Evolutionary conservation across 305 asterid genomes (phyloP), one percentile per base, ranked within the genome.

Genomic region (Fraxinus albicans): DNA sequence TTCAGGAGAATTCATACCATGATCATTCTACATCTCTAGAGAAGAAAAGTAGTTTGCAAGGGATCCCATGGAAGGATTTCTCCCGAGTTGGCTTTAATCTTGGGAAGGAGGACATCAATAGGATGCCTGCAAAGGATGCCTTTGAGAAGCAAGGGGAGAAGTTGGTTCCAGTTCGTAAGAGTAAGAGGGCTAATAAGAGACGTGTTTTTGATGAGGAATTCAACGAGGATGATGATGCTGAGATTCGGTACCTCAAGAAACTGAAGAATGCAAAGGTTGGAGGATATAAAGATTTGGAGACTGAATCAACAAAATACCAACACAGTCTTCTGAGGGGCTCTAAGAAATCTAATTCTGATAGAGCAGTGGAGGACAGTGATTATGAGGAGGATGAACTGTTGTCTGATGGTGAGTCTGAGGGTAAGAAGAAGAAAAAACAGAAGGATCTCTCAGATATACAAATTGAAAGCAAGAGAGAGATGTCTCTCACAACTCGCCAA

Each of bases 401-500:
- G 36, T 90, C 96, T 13, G 97, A 91, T 85, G 89, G 87, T 9
- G 95, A 91, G 74, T 85, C 81, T 70, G 97, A 90, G 47, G 97
- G 88, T 65, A 90, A 83, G 83, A 89, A 83, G 88, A 93, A 83
- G 88, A 93, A 90, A 86, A 92, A 86, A 79, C 94, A 83, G 72
- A 93, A 87, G 89, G 98, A 91, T 85, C 80, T 83, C 73, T 88
- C 93, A 21, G 92, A 89, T 84, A 87, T 92, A 76, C 93, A 90
- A 12, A 70, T 83, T n/a, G 97, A 96, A 85, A 90, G 79, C 88
- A 91, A 91, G 88, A 94, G 92, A 86, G 97, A 96, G 84, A 86
- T 91, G 76, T 87, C 93, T 85, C 96, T 96, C 76, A 96, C 99
- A 15, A 91, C 96, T 35, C 99, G 99, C 72, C 99, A 96, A 79